Percentiles rank a stretch among this genome's conserved stretches.
Conservation (phyloP, 345 rosid genomes). For the Garcia nutans region DNA sequence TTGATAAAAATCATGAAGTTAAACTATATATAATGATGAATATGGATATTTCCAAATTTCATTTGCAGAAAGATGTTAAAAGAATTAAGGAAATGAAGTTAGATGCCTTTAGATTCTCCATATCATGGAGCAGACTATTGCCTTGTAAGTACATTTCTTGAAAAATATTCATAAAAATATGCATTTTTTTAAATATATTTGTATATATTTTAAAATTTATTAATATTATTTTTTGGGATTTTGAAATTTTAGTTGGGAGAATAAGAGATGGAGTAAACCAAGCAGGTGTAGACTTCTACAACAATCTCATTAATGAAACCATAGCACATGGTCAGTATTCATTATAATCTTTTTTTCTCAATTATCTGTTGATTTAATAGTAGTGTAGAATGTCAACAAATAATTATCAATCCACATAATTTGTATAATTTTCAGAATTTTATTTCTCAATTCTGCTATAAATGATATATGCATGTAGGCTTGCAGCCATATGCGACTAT, state of each 20-base stretch:
- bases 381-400: too few relatives aligned
- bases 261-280: conserved; percentile 2
- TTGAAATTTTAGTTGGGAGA: conserved; percentile 5
- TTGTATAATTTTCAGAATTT: too few relatives aligned
- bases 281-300: conserved; percentile 13
- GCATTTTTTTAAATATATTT: too few relatives aligned
- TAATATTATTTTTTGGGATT: too few relatives aligned
- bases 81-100: conserved; percentile 6
- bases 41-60: too few relatives aligned
- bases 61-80: conserved; percentile 1
- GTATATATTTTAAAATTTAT: too few relatives aligned
- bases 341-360: neutral
- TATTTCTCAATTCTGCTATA: neutral
- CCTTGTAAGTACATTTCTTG: conserved; percentile 9
- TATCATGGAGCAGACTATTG: conserved; percentile 12
- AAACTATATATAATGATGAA: too few relatives aligned
- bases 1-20: neutral
- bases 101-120: conserved; percentile 20
- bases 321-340: neutral
- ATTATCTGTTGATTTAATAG: too few relatives aligned
- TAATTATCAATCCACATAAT: too few relatives aligned
- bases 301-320: neutral
- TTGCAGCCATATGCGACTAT: conserved; percentile 13
- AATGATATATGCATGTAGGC: neutral
- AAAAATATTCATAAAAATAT: too few relatives aligned